Conservation (phyloP, 345 rosid species). For the Combretum micranthum region DNA sequence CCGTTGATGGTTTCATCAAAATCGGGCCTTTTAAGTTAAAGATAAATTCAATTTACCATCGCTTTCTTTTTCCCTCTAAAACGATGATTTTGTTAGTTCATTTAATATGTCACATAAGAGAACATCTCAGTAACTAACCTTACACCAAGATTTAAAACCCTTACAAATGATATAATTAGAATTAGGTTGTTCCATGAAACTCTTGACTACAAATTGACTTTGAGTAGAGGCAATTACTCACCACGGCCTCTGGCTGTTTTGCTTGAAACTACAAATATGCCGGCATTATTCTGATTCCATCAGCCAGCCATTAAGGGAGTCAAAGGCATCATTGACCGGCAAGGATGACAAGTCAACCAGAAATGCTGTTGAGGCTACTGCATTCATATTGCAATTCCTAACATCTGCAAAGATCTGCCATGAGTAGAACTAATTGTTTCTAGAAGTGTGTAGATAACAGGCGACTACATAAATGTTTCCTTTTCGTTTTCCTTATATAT, state of each 20-base stretch:
- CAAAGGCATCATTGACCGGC: constrained; percentile 54
- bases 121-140: too few species aligned
- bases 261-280: constrained; percentile 66
- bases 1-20: too few species aligned
- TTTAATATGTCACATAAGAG: too few species aligned
- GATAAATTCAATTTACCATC: too few species aligned
- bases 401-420: constrained; percentile 55
- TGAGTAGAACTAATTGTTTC: constrained; percentile 2
- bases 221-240: constrained; percentile 34
- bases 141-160: too few species aligned
- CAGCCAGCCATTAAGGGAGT: constrained; percentile 72
- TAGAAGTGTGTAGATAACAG: constrained; percentile 8
- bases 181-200: neutral
- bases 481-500: too few species aligned
- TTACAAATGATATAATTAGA: too few species aligned
- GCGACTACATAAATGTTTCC: neutral
- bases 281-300: constrained; percentile 79
- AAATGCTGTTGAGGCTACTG: constrained; percentile 55
- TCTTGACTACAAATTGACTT: neutral
- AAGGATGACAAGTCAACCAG: constrained; percentile 64
- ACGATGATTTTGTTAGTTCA: too few species aligned
- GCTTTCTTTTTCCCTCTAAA: too few species aligned
- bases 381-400: constrained; percentile 34
- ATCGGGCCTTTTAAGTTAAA: too few species aligned
- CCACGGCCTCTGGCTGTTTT: constrained; percentile 74